Evolutionary conservation across 1,284 basidiomycete species (phyloP).

Genomic region (Sporisorium graminicola): DNA sequence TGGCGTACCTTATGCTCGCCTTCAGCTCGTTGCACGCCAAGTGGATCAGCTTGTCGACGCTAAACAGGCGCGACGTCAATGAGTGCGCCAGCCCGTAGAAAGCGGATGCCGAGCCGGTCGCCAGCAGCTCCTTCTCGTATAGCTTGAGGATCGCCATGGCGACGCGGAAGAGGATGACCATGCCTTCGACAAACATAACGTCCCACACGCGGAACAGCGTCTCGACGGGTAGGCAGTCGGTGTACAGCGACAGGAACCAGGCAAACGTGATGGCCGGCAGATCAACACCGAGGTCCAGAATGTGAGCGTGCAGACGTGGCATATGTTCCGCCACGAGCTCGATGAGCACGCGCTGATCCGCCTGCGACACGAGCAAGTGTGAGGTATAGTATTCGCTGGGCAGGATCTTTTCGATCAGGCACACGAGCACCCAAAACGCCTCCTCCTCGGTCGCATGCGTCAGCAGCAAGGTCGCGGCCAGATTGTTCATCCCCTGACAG

Average conservation of each 20-base stretch:
- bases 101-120: slow-evolving; percentile 83
- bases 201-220: slow-evolving; percentile 75
- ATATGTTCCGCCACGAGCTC: slow-evolving; percentile 84
- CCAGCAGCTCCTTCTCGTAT: slow-evolving; percentile 84
- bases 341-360: slow-evolving; percentile 89
- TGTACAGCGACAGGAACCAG: slow-evolving; percentile 97
- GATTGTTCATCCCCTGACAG: slow-evolving; percentile 83
- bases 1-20: slow-evolving; percentile 76
- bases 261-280: slow-evolving; percentile 95
- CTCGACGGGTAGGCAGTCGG: slow-evolving; percentile 94
- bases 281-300: slow-evolving; percentile 85
- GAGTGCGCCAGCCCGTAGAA: slow-evolving; percentile 88
- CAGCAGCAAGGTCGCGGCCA: slow-evolving; percentile 91
- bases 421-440: slow-evolving; percentile 93
- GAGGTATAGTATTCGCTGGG: slow-evolving; percentile 71
- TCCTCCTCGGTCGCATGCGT: slow-evolving; percentile 95
- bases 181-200: slow-evolving; percentile 92
- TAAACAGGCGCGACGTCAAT: slow-evolving; percentile 90
- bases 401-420: slow-evolving; percentile 75
- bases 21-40: slow-evolving; percentile 76
- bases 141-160: slow-evolving; percentile 86
- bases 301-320: slow-evolving; percentile 82
- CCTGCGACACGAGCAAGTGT: slow-evolving; percentile 79
- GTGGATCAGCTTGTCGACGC: slow-evolving; percentile 83
- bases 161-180: slow-evolving; percentile 86